Evolutionary conservation across 352 stramenopile genomes (phyloP).

Genomic region (Salisapilia sapeloensis): DNA sequence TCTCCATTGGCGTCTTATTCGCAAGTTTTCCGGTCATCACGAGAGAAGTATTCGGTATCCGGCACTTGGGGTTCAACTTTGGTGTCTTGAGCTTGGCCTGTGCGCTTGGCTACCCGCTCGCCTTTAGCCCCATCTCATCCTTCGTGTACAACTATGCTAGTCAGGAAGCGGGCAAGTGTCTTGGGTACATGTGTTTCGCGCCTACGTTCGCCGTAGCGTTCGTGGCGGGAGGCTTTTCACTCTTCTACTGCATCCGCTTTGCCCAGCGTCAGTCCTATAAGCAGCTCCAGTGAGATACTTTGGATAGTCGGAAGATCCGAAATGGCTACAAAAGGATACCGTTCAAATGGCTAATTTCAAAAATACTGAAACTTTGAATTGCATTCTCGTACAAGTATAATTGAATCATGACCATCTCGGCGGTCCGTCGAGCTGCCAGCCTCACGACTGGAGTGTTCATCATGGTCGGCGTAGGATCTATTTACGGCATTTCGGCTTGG

Average conservation of each 20-base stretch:
- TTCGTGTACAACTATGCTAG: slow-evolving; percentile 34
- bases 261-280: too few species aligned
- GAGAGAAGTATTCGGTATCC: slow-evolving; percentile 47
- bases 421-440: slow-evolving; percentile 15
- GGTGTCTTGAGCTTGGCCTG: slow-evolving; percentile 58
- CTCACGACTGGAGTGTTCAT: slow-evolving; percentile 36
- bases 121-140: slow-evolving; percentile 47
- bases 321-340: too few species aligned
- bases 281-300: too few species aligned
- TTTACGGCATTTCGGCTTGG: slow-evolving; percentile 69
- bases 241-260: too few species aligned
- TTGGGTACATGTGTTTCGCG: too few species aligned
- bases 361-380: too few species aligned
- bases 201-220: too few species aligned
- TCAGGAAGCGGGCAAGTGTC: too few species aligned
- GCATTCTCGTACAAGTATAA: too few species aligned
- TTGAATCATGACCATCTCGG: slow-evolving; percentile 4
- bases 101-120: slow-evolving; percentile 47
- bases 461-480: slow-evolving; percentile 58
- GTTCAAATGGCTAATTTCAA: too few species aligned
- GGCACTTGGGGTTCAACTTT: slow-evolving; percentile 70
- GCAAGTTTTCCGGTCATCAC: slow-evolving; percentile 45
- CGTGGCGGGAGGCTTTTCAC: too few species aligned
- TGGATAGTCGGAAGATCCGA: too few species aligned
- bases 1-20: slow-evolving; percentile 62